Conservation (phyloP, 1,284 basidiomycete genomes). For the Pseudozyma hubeiensis region DNA sequence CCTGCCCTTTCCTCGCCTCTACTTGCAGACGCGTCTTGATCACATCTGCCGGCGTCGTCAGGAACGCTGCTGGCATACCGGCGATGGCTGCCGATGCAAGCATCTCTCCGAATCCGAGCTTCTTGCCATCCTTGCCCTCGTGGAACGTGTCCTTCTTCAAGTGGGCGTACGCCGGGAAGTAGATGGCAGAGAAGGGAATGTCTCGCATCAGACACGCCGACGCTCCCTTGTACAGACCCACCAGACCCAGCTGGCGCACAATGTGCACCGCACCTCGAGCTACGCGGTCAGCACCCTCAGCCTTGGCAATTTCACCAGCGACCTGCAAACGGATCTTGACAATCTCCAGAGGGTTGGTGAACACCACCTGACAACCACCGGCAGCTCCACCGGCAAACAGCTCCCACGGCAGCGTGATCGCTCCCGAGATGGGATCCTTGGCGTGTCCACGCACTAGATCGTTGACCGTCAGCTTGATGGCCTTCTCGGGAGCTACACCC, state of each 20-base stretch:
- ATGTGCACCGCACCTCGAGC: conserved; percentile 91
- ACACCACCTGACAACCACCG: conserved; percentile 96
- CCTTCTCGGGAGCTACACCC: conserved; percentile 98
- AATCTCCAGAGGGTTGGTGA: conserved; percentile 90
- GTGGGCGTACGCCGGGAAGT: conserved; percentile 73
- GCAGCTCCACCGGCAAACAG: conserved; percentile 89
- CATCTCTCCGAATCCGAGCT: conserved; percentile 89
- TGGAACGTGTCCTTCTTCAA: conserved; percentile 90
- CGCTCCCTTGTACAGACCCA: conserved; percentile 92
- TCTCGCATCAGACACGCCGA: conserved; percentile 86
- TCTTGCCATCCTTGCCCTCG: conserved; percentile 95
- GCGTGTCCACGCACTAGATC: conserved; percentile 85
- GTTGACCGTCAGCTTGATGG: conserved; percentile 93
- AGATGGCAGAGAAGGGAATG: conserved; percentile 80
- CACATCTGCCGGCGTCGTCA: conserved; percentile 78
- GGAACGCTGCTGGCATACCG: conserved; percentile 87
- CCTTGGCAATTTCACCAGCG: conserved; percentile 90
- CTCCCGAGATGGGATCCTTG: conserved; percentile 93
- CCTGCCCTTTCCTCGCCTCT: conserved; percentile 92
- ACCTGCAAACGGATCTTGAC: conserved; percentile 96
- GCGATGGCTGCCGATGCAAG: conserved; percentile 80
- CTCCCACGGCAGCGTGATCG: conserved; percentile 88
- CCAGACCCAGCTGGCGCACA: conserved; percentile 87
- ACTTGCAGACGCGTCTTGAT: conserved; percentile 98
- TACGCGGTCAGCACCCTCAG: conserved; percentile 76